Base-by-base conservation (phyloP, 306 rosid species). In the Geum urbanum region DNA sequence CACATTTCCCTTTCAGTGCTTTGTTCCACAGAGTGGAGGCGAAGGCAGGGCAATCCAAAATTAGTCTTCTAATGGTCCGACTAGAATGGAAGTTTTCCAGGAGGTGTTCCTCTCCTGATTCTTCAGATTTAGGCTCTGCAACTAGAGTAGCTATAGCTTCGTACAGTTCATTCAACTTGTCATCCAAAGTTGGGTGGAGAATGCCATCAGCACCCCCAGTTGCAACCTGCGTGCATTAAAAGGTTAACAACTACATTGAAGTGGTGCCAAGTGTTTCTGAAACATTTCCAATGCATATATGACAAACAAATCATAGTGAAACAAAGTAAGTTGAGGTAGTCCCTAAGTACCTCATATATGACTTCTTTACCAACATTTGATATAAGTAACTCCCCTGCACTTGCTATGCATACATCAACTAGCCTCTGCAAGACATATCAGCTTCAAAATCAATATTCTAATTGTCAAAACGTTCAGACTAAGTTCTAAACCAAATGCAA, bases 301-400 rank as follows among this genome's bases (percentile, higher is more conserved):
- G 55, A 58, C 9, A 27, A 58, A 46, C 56, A 15, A 12, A 45
- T 11, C 46, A 20, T 24, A 39, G 7, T 55, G 3, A 60, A 57
- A 24, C 32, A 22, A 37, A 43, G 35, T 56, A 32, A 41, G 43
- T 43, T 12, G 45, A 32, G 37, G 37, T 32, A 32, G 37, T 32
- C 37, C 37, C 37, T 32, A 4, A 1, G 66, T 85, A 94, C 99
- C 99, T 94, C 96, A 32, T 88, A 91, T 39, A 94, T 44, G 72
- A 90, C 83, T 58, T 94, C 97, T 82, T 85, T 91, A 75, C 99
- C 97, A 71, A 91, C 85, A 82, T 94, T 94, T 80, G 97, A 94
- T 71, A 66, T 71, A 46, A 94, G 85, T 19, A 91, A 67, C 78
- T 94, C 90, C 57, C 83, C 95, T 12, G 80, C 90, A 76, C 74